phyloP scores from a whole-genome alignment of 768 basidiomycete species.

The Amanita inopinata region DNA sequence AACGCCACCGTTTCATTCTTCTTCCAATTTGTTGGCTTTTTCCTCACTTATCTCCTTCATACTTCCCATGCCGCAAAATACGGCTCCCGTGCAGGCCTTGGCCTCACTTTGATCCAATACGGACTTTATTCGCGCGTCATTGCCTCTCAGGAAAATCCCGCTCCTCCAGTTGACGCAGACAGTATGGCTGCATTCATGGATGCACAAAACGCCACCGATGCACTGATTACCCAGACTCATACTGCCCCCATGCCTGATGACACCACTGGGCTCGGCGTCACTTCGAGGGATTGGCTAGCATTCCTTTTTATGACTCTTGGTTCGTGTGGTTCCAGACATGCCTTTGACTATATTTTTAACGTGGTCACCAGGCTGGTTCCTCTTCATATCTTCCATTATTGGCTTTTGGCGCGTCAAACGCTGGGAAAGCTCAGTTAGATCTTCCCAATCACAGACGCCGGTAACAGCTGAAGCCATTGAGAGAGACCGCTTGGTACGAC shows the following conservation, averaged over 20 bases:
- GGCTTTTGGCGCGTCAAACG: constrained; percentile 80
- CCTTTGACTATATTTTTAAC: background rate
- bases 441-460: constrained; percentile 21
- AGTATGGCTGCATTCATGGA: too few species aligned
- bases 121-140: constrained; percentile 71
- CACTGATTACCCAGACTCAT: too few species aligned
- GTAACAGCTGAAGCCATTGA: constrained; percentile 37
- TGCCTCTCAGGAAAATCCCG: too few species aligned
- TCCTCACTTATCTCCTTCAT: constrained; percentile 88
- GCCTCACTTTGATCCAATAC: constrained; percentile 88
- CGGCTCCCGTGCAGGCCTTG: constrained; percentile 92
- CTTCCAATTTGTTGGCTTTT: constrained; percentile 94
- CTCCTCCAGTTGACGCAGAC: too few species aligned
- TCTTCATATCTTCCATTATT: constrained; percentile 74
- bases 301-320: constrained; percentile 89
- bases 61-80: constrained; percentile 89
- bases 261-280: constrained; percentile 21
- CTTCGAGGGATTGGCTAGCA: constrained; percentile 80
- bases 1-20: constrained; percentile 85
- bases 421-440: constrained; percentile 67
- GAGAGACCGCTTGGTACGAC: constrained; percentile 40
- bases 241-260: constrained; percentile 23
- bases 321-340: constrained; percentile 18
- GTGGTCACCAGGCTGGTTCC: constrained; percentile 66
- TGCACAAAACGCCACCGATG: too few species aligned